A percentile compares a stretch with the other conserved stretches of the same genome.
Conservation (phyloP, 2,329 filamentous ascomycete species). For the Aspergillus unguis region DNA sequence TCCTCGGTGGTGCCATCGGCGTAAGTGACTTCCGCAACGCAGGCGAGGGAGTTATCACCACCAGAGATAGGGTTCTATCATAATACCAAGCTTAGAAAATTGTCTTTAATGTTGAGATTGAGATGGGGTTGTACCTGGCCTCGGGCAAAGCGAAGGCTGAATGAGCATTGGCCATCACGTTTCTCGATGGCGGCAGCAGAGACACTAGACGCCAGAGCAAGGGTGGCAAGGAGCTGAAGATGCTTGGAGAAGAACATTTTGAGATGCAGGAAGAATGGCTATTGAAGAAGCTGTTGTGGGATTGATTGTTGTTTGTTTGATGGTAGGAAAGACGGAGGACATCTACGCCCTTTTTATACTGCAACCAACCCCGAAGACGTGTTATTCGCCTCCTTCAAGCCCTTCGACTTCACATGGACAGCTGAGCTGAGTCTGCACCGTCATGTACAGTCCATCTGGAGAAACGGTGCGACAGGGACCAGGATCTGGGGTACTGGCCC, state of each 20-base stretch:
- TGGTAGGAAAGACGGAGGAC: too few relatives aligned
- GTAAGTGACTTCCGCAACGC: not conserved
- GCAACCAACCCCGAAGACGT: too few relatives aligned
- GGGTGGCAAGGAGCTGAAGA: not conserved
- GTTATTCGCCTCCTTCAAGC: too few relatives aligned
- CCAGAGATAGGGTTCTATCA: not conserved
- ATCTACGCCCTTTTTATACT: too few relatives aligned
- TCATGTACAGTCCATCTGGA: too few relatives aligned
- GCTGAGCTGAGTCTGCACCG: too few relatives aligned
- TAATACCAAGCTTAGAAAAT: not conserved
- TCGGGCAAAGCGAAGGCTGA: not conserved
- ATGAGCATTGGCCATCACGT: not conserved
- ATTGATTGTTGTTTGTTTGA: too few relatives aligned
- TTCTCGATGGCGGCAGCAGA: not conserved
- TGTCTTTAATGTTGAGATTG: not conserved
- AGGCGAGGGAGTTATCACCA: not conserved
- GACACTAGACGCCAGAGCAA: not conserved
- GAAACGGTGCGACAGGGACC: too few relatives aligned
- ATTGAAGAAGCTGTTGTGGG: too few relatives aligned
- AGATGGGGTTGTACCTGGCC: not conserved
- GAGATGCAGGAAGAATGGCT: too few relatives aligned
- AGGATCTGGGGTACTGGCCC: too few relatives aligned
- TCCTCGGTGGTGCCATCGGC: not conserved
- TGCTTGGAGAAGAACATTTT: not conserved
- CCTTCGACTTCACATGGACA: too few relatives aligned